Base-by-base conservation (phyloP, 1,139 yeast species). In the Kodamaea ohmeri region DNA sequence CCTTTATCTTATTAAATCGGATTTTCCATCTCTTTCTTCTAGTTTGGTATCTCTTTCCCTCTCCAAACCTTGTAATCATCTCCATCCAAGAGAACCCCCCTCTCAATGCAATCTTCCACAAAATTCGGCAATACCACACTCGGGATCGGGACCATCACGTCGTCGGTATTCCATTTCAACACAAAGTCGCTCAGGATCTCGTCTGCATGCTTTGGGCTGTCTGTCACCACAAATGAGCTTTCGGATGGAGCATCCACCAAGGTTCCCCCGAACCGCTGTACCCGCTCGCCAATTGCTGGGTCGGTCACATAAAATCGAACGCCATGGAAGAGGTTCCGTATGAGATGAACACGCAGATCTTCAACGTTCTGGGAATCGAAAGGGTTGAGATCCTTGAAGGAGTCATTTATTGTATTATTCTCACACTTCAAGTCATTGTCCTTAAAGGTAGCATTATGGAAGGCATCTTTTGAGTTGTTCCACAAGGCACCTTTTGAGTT, bases 21-120 rank as follows among this genome's bases (percentile, higher is more conserved):
- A n/a, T n/a, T n/a, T n/a, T n/a, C n/a, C n/a, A n/a, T n/a, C n/a
- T n/a, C n/a, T n/a, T n/a, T n/a, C n/a, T n/a, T n/a, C n/a, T n/a
- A n/a, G n/a, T n/a, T n/a, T n/a, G n/a, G n/a, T 11, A 7, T 25
- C 31, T 20, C 31, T 28, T 16, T 17, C 6, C 31, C 17, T 17
- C 20, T n/a, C 21, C 21, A 32, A 32, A 43, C 50, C 42, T 56
- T 58, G 42, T 46, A 56, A 46, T 66, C 71, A 36, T 65, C 71
- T 3, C 78, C 73, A 43, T 78, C 81, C 3, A 71, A 78, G 26
- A 76, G 53, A 4, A 50, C 52, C 4, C 62, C 59, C 32, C 60
- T 57, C 9, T 53, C 49, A 11, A 80, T 67, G 28, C 77, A 66
- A 4, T 55, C 61, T 15, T 55, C 55, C 1, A 81, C 49, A 65